These are phyloP conservation scores for Candida pseudoglaebosa DNA, from an alignment of 805 yeast species.

Conservation along the genomic window DNA sequence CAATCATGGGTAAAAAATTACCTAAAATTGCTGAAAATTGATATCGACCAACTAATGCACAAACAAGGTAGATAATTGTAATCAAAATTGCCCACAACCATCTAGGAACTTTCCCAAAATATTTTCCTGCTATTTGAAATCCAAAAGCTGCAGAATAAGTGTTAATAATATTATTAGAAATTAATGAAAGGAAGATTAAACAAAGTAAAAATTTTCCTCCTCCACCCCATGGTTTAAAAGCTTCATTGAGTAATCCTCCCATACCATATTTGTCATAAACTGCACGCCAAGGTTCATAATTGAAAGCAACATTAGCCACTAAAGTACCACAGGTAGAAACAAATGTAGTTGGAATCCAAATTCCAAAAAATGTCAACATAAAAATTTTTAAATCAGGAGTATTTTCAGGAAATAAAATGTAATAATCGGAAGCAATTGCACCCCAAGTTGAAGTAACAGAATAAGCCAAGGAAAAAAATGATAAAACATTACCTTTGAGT, in stretches of 20 bases:
- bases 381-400: slow-evolving; percentile 55
- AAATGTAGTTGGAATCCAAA: slow-evolving; percentile 66
- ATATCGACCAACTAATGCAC: slow-evolving; percentile 73
- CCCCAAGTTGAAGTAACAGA: slow-evolving; percentile 90
- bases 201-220: slow-evolving; percentile 74
- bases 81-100: slow-evolving; percentile 69
- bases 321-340: slow-evolving; percentile 73
- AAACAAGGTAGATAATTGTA: slow-evolving; percentile 59
- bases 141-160: slow-evolving; percentile 79
- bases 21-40: slow-evolving; percentile 70
- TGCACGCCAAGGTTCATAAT: slow-evolving; percentile 51
- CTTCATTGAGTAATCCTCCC: slow-evolving; percentile 69
- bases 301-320: slow-evolving; percentile 63
- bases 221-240: slow-evolving; percentile 70
- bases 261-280: slow-evolving; percentile 59
- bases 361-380: slow-evolving; percentile 59
- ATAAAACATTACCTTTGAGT: slow-evolving; percentile 62
- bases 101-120: slow-evolving; percentile 64
- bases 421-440: slow-evolving; percentile 80
- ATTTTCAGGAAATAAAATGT: slow-evolving; percentile 72
- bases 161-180: slow-evolving; percentile 79
- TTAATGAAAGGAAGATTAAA: slow-evolving; percentile 65
- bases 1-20: slow-evolving; percentile 86
- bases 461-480: slow-evolving; percentile 69
- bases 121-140: slow-evolving; percentile 57